Percentiles rank a stretch among this genome's conserved stretches.
Evolutionary conservation across 352 stramenopile species (phyloP).

Genomic region (Phytopythium vexans): DNA sequence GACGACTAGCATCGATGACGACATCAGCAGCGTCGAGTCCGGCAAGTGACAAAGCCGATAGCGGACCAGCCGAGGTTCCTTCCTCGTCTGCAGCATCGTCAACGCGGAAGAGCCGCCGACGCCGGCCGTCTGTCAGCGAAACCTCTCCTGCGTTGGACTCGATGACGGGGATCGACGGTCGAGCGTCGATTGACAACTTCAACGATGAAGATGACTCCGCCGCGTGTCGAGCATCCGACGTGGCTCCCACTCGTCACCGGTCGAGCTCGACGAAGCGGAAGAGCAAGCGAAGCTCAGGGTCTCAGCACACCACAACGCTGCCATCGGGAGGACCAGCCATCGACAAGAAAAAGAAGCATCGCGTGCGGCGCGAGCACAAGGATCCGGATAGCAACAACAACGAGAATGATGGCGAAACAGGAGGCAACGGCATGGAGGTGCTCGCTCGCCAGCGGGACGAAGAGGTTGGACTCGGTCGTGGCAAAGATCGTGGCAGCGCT

Average conservation of each 20-base stretch:
- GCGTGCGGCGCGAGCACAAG: too few relatives aligned
- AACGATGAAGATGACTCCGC: not conserved
- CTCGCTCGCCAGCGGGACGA: not conserved
- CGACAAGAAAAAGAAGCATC: too few relatives aligned
- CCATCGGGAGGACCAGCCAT: too few relatives aligned
- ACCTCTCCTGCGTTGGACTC: not conserved
- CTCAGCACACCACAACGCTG: too few relatives aligned
- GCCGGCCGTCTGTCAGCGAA: not conserved
- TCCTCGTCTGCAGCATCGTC: not conserved
- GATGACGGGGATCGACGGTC: not conserved
- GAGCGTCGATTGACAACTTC: not conserved
- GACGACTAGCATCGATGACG: too few relatives aligned
- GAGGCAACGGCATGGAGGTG: not conserved
- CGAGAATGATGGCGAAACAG: not conserved
- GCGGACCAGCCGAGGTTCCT: too few relatives aligned
- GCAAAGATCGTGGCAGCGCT: not conserved
- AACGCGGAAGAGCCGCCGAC: not conserved
- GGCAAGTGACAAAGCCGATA: conserved; percentile 2
- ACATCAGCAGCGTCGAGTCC: too few relatives aligned
- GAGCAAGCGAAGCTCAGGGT: too few relatives aligned
- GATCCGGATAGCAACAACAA: conserved; percentile 5
- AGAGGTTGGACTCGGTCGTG: not conserved
- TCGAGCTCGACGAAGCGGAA: not conserved
- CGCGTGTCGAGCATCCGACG: not conserved
- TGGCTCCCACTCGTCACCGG: not conserved